Base-by-base conservation (phyloP, 2,329 filamentous ascomycete species). In the Penicillium sclerotigenum region DNA sequence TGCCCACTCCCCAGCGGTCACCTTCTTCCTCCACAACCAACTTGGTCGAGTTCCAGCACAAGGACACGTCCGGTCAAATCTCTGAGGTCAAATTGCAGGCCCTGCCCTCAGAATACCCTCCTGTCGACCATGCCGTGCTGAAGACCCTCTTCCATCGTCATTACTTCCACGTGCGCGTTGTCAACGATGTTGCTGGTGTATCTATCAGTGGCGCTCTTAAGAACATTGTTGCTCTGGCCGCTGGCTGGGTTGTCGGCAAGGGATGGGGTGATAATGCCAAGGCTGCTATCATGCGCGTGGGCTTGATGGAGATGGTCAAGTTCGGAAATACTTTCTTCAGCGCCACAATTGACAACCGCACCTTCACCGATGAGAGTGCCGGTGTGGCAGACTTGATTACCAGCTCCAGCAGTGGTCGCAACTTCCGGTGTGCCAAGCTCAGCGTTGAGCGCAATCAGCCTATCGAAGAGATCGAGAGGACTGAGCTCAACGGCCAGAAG, bases 221-320 rank as follows among this genome's bases (percentile, higher is more conserved):
- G 82, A 99, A 99, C 79, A 88, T 99, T 62, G 90, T 99, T 53
- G 94, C 94, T 5, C 80, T 99, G 18, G 93, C 91, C 5, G 92
- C 94, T 31, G 94, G 94, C 56, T 99, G 96, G 74, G 91, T 97
- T 42, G 91, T 96, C 63, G 94, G 94, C 34, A 85, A 93, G 59
- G 93, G 93, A 63, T 99, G 94, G 93, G 94, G 94, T 69, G 92
- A 97, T 79, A 99, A 97, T 66, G 93, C 93, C 63, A 97, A 99
- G 79, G 91, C 94, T n/a, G 94, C 94, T 43, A 87, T 99, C 58
- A 97, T 99, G 91, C 89, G 94, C 40, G 88, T 97, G 20, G 94
- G 94, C 8, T 84, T 99, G 43, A 82, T 97, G 66, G 94, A 99
- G 77, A 96, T 97, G 88, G 91, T 97, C 68, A 88, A 89, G 71